A percentile compares a stretch with the other conserved stretches of the same genome.
Conservation (phyloP, 116 monocot species). For the Cymodocea nodosa region DNA sequence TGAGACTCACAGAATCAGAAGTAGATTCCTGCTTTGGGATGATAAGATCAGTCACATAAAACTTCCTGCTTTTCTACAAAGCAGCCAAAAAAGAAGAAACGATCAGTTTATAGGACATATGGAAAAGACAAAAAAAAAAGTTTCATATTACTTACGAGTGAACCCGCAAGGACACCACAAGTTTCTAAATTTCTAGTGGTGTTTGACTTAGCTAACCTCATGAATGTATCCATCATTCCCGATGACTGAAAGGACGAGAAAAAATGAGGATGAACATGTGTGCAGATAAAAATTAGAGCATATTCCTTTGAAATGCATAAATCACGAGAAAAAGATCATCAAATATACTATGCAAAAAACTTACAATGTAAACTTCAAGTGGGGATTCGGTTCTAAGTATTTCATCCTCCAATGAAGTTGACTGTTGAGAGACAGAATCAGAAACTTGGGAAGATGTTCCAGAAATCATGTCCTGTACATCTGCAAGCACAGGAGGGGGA, state of each 20-base stretch:
- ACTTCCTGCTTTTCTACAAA: constrained; percentile 81
- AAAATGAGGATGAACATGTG: neutral
- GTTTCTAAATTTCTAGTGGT: constrained; percentile 84
- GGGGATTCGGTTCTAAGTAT: constrained; percentile 52
- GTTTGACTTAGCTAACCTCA: constrained; percentile 84
- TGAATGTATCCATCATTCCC: constrained; percentile 77
- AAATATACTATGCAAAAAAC: neutral
- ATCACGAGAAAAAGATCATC: neutral
- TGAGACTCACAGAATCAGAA: constrained; percentile 53
- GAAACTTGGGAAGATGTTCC: constrained; percentile 21
- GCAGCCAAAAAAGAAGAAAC: neutral
- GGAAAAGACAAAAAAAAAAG: constrained; percentile 5
- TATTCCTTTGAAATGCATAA: no score
- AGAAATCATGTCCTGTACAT: constrained; percentile 55
- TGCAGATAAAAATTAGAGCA: neutral
- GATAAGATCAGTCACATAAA: constrained; percentile 76
- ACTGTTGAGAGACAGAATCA: constrained; percentile 15
- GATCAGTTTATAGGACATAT: neutral
- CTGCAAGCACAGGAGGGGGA: constrained; percentile 76
- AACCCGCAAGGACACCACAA: constrained; percentile 96
- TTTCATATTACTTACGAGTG: constrained; percentile 52
- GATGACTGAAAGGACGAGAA: constrained; percentile 40
- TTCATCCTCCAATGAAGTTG: constrained; percentile 42
- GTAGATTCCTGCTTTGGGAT: constrained; percentile 96
- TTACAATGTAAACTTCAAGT: constrained; percentile 75